phyloP scores from a whole-genome alignment of 2,329 filamentous ascomycete species.

The Aspergillus ibericus region DNA sequence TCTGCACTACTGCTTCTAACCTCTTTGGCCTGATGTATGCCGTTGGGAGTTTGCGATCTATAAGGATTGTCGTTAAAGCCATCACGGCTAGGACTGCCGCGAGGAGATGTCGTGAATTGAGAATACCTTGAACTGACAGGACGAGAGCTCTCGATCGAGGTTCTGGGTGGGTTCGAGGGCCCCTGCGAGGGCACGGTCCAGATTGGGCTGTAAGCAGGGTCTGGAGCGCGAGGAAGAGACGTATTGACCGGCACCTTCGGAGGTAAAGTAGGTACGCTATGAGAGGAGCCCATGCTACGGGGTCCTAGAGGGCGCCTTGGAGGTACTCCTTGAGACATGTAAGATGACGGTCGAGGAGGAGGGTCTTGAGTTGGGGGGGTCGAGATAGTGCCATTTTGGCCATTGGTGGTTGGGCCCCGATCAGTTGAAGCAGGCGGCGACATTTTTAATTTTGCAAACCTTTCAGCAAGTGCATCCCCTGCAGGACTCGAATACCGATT shows the following conservation, averaged over 20 bases:
- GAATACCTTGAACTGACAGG: constrained; percentile 40
- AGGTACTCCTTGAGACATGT: constrained; percentile 20
- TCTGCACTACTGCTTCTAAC: constrained; percentile 47
- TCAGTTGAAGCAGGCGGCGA: constrained; percentile 21
- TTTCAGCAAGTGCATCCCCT: constrained; percentile 41
- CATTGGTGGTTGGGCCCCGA: constrained; percentile 7
- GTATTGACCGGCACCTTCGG: constrained; percentile 46
- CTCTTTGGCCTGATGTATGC: constrained; percentile 38
- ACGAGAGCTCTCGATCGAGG: constrained; percentile 43
- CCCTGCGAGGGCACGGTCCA: constrained; percentile 42
- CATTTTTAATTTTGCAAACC: constrained; percentile 43
- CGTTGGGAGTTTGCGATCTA: constrained; percentile 46
- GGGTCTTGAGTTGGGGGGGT: constrained; percentile 20
- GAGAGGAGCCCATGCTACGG: constrained; percentile 42
- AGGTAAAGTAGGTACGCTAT: constrained; percentile 38
- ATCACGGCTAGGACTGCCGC: constrained; percentile 35
- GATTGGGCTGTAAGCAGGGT: constrained; percentile 51
- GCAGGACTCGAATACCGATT: constrained; percentile 29
- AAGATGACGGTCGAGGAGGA: constrained; percentile 24
- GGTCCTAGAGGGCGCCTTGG: constrained; percentile 42
- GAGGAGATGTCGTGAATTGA: constrained; percentile 34
- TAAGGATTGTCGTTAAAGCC: constrained; percentile 45
- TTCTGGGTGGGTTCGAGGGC: constrained; percentile 40
- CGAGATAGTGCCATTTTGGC: constrained; percentile 12
- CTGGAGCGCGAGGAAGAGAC: constrained; percentile 48